These are phyloP conservation scores for Gossypium raimondii DNA, from an alignment of 345 rosid genomes.

Conservation along the genomic window DNA sequence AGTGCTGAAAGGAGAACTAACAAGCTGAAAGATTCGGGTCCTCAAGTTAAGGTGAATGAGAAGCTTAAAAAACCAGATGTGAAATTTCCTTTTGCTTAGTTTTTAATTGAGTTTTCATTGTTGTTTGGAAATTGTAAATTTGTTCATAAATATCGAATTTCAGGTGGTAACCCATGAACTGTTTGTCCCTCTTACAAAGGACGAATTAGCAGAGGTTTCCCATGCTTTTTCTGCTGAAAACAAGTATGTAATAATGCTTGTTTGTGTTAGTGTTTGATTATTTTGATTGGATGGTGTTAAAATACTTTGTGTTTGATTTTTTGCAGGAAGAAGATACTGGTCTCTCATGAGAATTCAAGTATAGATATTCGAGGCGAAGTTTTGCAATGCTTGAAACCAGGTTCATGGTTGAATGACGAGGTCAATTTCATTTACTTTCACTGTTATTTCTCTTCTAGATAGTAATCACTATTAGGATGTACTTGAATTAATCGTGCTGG, in stretches of 20 bases:
- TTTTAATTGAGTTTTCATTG: neutral
- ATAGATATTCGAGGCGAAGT: slow-evolving; percentile 66
- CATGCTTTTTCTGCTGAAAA: slow-evolving; percentile 44
- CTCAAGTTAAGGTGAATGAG: slow-evolving; percentile 51
- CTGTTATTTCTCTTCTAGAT: neutral
- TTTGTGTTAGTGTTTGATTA: slow-evolving; percentile 5
- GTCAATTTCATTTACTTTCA: slow-evolving; percentile 26
- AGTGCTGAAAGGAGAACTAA: slow-evolving; percentile 40
- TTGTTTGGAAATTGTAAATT: neutral
- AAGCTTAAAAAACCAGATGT: slow-evolving; percentile 34
- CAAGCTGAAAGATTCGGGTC: slow-evolving; percentile 45
- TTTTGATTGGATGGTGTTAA: slow-evolving; percentile 13
- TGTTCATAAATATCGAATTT: slow-evolving; percentile 17
- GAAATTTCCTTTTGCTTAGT: slow-evolving; percentile 1
- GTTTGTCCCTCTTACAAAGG: slow-evolving; percentile 65
- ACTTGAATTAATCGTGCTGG: neutral
- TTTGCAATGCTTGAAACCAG: slow-evolving; percentile 68
- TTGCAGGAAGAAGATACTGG: slow-evolving; percentile 58
- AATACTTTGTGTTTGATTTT: slow-evolving; percentile 3
- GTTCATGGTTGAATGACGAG: slow-evolving; percentile 95
- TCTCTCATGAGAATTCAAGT: slow-evolving; percentile 49
- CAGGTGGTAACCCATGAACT: slow-evolving; percentile 55
- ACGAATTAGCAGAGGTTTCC: slow-evolving; percentile 58
- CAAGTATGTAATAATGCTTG: slow-evolving; percentile 36
- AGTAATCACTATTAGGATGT: neutral